Evolutionary conservation across 2,329 filamentous ascomycete species (phyloP).

Genomic region (Colletotrichum karsti): DNA sequence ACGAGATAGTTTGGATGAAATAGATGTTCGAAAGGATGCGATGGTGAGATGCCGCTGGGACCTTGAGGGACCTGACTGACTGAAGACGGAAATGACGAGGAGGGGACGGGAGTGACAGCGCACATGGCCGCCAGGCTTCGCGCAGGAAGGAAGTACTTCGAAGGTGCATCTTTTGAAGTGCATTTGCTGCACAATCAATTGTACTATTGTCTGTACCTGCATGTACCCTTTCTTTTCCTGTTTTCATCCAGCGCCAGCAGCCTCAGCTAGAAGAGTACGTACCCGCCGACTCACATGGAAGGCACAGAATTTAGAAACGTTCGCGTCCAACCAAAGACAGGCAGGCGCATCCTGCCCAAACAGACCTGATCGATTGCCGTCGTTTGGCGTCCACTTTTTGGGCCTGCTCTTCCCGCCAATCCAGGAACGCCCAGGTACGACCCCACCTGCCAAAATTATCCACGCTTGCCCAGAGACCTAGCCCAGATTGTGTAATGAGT

Average conservation of each 20-base stretch:
- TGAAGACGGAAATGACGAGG: not conserved
- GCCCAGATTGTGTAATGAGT: not conserved
- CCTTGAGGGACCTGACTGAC: not conserved
- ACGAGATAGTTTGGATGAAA: not conserved
- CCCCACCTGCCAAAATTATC: slow-evolving; percentile 2
- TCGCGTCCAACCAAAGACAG: slow-evolving; percentile 7
- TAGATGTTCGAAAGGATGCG: not conserved
- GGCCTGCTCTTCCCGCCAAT: slow-evolving; percentile 10
- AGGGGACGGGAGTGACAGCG: too few relatives aligned
- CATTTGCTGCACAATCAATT: not conserved
- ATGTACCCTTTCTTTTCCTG: not conserved
- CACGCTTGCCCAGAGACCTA: not conserved
- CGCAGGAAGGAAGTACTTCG: not conserved
- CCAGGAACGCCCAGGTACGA: slow-evolving; percentile 14
- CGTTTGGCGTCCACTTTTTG: not conserved
- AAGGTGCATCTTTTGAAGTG: not conserved
- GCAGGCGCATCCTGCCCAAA: slow-evolving; percentile 9
- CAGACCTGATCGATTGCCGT: not conserved
- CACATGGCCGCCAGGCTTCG: too few relatives aligned
- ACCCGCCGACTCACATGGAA: not conserved
- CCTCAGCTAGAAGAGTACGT: too few relatives aligned
- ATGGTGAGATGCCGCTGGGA: not conserved
- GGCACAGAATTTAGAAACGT: not conserved
- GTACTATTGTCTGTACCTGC: not conserved
- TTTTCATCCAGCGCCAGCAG: too few relatives aligned